Conservation (phyloP, 768 basidiomycete species). For the Russula emetica region DNA sequence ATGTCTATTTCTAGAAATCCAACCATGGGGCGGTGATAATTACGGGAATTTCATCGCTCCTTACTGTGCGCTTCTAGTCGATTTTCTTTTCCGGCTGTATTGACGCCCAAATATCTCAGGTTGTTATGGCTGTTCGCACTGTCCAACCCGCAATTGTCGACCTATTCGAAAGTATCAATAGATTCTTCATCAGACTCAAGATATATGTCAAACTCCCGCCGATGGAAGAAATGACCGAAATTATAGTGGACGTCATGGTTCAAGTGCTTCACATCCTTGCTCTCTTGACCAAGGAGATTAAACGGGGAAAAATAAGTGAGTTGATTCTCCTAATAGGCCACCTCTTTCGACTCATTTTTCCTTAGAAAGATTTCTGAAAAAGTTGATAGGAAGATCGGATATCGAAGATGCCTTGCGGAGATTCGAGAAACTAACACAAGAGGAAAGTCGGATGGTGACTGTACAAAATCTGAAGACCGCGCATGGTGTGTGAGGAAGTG, state of each 20-base stretch:
- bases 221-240: too few relatives aligned
- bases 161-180: neutral
- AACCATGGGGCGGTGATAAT: neutral
- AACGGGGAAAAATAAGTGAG: neutral
- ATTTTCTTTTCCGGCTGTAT: too few relatives aligned
- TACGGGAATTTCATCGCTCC: neutral
- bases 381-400: neutral
- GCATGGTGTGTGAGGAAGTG: neutral
- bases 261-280: neutral
- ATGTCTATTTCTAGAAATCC: neutral
- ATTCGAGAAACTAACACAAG: neutral
- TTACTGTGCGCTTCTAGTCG: neutral
- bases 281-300: neutral
- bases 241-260: neutral
- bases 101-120: neutral
- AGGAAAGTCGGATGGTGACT: neutral
- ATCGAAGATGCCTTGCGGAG: neutral
- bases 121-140: neutral
- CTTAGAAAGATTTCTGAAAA: neutral
- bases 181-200: too few relatives aligned
- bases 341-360: neutral
- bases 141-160: neutral
- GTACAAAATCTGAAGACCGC: neutral
- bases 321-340: neutral
- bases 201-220: too few relatives aligned